These are phyloP conservation scores for Cyclotella choctawhatcheeana DNA, from an alignment of 108 stramenopile species.

Conservation along the genomic window DNA sequence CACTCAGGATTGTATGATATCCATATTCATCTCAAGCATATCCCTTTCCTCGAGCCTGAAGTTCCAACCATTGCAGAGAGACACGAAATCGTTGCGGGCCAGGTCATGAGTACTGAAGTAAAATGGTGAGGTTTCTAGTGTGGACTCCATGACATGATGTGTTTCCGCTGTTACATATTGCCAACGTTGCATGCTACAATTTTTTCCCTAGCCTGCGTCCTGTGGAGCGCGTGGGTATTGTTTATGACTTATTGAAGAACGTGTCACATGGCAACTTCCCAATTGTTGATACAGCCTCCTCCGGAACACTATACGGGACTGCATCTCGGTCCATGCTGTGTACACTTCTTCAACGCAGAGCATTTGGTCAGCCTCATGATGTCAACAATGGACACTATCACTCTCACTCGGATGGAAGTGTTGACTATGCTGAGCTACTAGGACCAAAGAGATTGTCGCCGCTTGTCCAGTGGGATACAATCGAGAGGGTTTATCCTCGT, in stretches of 20 bases:
- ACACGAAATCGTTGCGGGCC: conserved; percentile 89
- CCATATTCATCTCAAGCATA: conserved; percentile 87
- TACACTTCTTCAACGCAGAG: conserved; percentile 86
- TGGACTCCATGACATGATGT: too few relatives aligned
- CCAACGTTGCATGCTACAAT: too few relatives aligned
- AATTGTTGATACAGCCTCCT: conserved; percentile 90
- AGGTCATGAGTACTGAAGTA: conserved; percentile 90
- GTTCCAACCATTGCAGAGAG: conserved; percentile 88
- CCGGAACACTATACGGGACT: conserved; percentile 91
- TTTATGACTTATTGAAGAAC: conserved; percentile 83
- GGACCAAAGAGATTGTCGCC: conserved; percentile 85
- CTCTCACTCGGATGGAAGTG: conserved; percentile 51
- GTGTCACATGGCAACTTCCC: conserved; percentile 92
- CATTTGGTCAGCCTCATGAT: conserved; percentile 83
- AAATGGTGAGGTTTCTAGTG: too few relatives aligned
- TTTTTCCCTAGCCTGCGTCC: conserved; percentile 88
- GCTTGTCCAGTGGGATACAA: conserved; percentile 92
- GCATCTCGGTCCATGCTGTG: conserved; percentile 87
- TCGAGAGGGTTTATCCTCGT: conserved; percentile 92
- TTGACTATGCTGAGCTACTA: conserved; percentile 54
- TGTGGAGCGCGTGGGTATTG: conserved; percentile 86
- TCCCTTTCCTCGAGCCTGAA: conserved; percentile 93
- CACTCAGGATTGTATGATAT: conserved; percentile 88
- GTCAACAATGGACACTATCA: conserved; percentile 68
- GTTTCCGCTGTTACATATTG: too few relatives aligned